Evolutionary conservation across 2,329 filamentous ascomycete genomes (phyloP).

Genomic region (Claviceps pusilla): DNA sequence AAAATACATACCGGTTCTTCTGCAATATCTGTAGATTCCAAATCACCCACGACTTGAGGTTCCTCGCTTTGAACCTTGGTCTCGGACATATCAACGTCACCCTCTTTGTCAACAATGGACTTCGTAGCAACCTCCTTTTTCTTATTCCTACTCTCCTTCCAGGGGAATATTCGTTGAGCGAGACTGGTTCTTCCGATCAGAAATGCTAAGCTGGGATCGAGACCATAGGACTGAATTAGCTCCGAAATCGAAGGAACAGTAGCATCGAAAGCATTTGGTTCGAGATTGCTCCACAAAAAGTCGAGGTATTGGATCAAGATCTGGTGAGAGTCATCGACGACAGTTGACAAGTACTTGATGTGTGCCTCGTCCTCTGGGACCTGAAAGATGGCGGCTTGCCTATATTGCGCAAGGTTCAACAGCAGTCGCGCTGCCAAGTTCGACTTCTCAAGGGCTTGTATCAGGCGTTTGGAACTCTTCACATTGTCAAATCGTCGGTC

Average conservation of each 20-base stretch:
- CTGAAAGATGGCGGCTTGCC: constrained; percentile 70
- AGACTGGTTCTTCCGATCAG: constrained; percentile 66
- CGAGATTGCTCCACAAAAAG: constrained; percentile 65
- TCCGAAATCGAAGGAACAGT: constrained; percentile 60
- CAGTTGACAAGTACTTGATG: constrained; percentile 75
- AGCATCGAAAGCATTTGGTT: constrained; percentile 59
- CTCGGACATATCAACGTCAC: constrained; percentile 39
- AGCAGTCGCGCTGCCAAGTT: constrained; percentile 68
- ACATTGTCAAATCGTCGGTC: constrained; percentile 68
- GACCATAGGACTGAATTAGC: constrained; percentile 62
- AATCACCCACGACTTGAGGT: constrained; percentile 13
- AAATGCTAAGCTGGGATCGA: constrained; percentile 72
- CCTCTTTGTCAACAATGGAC: constrained; percentile 32
- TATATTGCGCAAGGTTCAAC: constrained; percentile 81
- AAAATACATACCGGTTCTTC: constrained; percentile 19
- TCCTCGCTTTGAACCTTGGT: constrained; percentile 16
- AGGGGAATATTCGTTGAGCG: constrained; percentile 43
- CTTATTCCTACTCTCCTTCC: constrained; percentile 18
- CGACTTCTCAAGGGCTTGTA: constrained; percentile 63
- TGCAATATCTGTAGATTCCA: constrained; percentile 12
- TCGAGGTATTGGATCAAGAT: constrained; percentile 81
- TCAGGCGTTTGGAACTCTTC: constrained; percentile 62
- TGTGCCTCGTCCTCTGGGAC: constrained; percentile 58
- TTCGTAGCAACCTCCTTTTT: constrained; percentile 15
- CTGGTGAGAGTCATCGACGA: constrained; percentile 80